These are phyloP conservation scores for Rhodotorula toruloides DNA, from an alignment of 768 basidiomycete species.

Conservation along the genomic window DNA sequence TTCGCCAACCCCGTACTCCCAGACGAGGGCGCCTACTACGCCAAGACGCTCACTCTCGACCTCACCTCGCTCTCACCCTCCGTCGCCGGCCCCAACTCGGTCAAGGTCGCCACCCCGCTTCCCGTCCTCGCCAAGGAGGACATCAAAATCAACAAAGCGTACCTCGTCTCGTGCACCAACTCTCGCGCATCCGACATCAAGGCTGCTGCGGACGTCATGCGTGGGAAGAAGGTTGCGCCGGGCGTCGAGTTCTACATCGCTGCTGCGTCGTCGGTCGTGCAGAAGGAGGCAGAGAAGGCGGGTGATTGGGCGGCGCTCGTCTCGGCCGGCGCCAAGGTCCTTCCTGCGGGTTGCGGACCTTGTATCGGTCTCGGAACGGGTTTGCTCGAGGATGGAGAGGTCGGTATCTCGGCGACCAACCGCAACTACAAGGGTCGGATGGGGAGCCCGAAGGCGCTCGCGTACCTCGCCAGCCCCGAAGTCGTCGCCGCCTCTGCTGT, in stretches of 20 bases:
- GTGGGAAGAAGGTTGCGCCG: constrained; percentile 64
- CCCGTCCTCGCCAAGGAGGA: constrained; percentile 67
- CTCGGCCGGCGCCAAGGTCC: constrained; percentile 79
- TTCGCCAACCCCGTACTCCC: constrained; percentile 55
- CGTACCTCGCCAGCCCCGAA: constrained; percentile 92
- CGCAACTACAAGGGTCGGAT: constrained; percentile 98
- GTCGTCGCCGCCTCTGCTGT: constrained; percentile 95
- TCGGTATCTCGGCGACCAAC: constrained; percentile 96
- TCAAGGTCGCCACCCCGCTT: constrained; percentile 91
- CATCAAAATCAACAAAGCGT: constrained; percentile 90
- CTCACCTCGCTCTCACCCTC: constrained; percentile 90
- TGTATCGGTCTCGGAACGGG: constrained; percentile 96
- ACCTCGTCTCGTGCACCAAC: constrained; percentile 97
- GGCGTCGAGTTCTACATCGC: constrained; percentile 97
- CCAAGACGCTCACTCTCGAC: constrained; percentile 82
- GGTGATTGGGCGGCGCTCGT: constrained; percentile 87
- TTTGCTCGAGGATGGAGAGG: constrained; percentile 85
- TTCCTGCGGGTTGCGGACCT: constrained; percentile 94
- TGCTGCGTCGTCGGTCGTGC: constrained; percentile 85
- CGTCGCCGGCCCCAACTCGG: constrained; percentile 94
- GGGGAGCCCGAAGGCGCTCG: constrained; percentile 90
- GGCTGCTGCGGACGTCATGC: constrained; percentile 82
- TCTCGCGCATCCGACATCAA: constrained; percentile 91
- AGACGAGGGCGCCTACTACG: constrained; percentile 72
- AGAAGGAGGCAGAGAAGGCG: constrained; percentile 73